Base-by-base conservation (phyloP, 441 rosid species). In the Melastoma candidum region DNA sequence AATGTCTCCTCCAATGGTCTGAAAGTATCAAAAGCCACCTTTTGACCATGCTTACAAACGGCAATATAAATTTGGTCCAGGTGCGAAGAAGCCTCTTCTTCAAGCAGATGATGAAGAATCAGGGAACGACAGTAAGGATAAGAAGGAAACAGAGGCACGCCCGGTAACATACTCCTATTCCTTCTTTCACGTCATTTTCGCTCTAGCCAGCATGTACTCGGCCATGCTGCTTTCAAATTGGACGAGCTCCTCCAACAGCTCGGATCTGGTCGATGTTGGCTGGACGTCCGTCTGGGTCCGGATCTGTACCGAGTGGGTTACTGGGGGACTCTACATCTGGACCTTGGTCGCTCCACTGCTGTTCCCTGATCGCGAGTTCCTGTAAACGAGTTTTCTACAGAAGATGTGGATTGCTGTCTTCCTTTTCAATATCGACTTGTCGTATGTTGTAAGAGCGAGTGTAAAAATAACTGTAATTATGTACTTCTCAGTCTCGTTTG, bases 271-370 rank as follows among this genome's bases (percentile, higher is more conserved):
- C 12, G 96, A 89, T 10, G 95, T 93, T 44, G 97, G 99, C 43
- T 94, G 99, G 97, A 87, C 95, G 32, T 89, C 96, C 7, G 97
- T 93, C 8, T 93, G 99, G 99, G 97, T 94, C 47, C 78, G 93
- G 27, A 83, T 94, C 53, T 79, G 88, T 78, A 80, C 94, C 0
- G 90, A 84, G 51, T 93, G 97, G 99, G 81, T 74, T 54, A 89
- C 99, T 13, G 88, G 82, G 11, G 88, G 32, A 26, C 89, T 93
- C 44, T 89, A 83, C 60, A 48, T 80, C 12, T 93, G 97, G 97
- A 84, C 95, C 53, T 87, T 93, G 7, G 24, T 76, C 1, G 99
- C 86, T 48, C 97, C 96, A 1, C 26, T 77, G 57, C 17, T 89
- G 45, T 51, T 86, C 57, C 89, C 83, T 0, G 99, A 80, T 64